Evolutionary conservation across 2,329 filamentous ascomycete genomes (phyloP).

Genomic region (Huntiella decipiens): DNA sequence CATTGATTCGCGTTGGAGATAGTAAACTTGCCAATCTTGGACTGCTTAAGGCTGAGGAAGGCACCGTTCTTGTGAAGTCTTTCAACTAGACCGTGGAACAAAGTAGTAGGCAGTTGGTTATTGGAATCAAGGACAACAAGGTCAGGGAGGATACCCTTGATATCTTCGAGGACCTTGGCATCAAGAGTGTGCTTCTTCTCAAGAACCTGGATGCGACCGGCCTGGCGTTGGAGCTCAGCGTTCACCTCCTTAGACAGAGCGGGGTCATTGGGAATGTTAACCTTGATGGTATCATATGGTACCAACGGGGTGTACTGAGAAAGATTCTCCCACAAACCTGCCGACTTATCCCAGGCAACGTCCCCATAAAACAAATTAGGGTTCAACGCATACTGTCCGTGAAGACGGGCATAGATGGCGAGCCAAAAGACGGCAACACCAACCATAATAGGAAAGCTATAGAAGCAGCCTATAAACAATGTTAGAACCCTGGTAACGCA

Average conservation of each 20-base stretch:
- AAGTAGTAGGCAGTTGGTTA: conserved; percentile 32
- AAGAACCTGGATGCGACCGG: conserved; percentile 1
- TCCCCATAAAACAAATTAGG: conserved; percentile 5
- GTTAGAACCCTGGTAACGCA: neutral
- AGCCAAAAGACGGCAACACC: conserved; percentile 4
- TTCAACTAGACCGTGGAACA: conserved; percentile 45
- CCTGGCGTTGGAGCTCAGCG: conserved; percentile 17
- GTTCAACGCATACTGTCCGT: conserved; percentile 6
- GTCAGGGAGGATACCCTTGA: conserved; percentile 34
- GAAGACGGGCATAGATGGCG: conserved; percentile 2
- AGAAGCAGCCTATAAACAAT: neutral
- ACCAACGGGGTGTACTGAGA: conserved; percentile 16
- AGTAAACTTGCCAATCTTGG: conserved; percentile 18
- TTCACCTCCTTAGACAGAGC: neutral
- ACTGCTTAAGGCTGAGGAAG: conserved; percentile 27
- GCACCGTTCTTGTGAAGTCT: conserved; percentile 30
- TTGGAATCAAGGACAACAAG: conserved; percentile 35
- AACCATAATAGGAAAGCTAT: neutral
- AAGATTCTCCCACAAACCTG: conserved; percentile 14
- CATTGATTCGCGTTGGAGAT: conserved; percentile 28
- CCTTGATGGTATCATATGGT: neutral
- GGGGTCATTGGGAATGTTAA: neutral
- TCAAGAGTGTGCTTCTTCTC: conserved; percentile 7
- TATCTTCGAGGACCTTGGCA: conserved; percentile 20
- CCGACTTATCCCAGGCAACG: conserved; percentile 15